Conservation (phyloP, 352 stramenopile genomes). For the Phytopythium vexans region DNA sequence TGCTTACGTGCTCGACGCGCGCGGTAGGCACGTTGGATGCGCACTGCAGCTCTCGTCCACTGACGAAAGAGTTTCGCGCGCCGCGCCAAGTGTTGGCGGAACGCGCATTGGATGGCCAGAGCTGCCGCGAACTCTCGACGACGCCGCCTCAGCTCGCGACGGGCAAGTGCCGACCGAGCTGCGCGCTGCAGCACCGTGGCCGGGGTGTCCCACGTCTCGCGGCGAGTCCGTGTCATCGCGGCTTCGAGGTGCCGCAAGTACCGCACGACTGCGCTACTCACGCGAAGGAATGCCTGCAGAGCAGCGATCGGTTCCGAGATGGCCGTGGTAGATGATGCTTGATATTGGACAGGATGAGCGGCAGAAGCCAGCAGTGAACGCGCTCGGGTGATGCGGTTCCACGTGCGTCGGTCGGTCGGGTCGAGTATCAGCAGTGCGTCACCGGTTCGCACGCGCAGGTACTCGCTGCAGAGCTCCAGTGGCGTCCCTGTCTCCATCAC, state of each 20-base stretch:
- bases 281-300: slow-evolving; percentile 16
- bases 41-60: slow-evolving; percentile 44
- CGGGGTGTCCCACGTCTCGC: slow-evolving; percentile 8
- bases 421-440: slow-evolving; percentile 32
- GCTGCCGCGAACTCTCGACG: slow-evolving; percentile 29
- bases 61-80: slow-evolving; percentile 40
- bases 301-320: slow-evolving; percentile 8
- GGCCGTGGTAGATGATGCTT: neutral
- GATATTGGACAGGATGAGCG: neutral
- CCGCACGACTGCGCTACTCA: slow-evolving; percentile 34
- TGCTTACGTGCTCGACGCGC: slow-evolving; percentile 1
- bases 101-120: slow-evolving; percentile 60
- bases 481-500: slow-evolving; percentile 12
- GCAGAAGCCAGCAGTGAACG: slow-evolving; percentile 8
- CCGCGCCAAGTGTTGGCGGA: slow-evolving; percentile 61
- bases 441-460: slow-evolving; percentile 22
- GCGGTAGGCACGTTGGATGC: slow-evolving; percentile 61
- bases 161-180: slow-evolving; percentile 26
- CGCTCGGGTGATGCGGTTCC: slow-evolving; percentile 14
- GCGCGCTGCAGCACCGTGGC: slow-evolving; percentile 49
- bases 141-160: slow-evolving; percentile 19
- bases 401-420: slow-evolving; percentile 19
- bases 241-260: slow-evolving; percentile 56
- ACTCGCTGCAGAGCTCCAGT: slow-evolving; percentile 36
- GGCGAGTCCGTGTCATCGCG: slow-evolving; percentile 17